A percentile compares a stretch with the other conserved stretches of the same genome.
These are phyloP conservation scores for Euphrasia arctica DNA, from an alignment of 305 asterid genomes.

Conservation along the genomic window DNA sequence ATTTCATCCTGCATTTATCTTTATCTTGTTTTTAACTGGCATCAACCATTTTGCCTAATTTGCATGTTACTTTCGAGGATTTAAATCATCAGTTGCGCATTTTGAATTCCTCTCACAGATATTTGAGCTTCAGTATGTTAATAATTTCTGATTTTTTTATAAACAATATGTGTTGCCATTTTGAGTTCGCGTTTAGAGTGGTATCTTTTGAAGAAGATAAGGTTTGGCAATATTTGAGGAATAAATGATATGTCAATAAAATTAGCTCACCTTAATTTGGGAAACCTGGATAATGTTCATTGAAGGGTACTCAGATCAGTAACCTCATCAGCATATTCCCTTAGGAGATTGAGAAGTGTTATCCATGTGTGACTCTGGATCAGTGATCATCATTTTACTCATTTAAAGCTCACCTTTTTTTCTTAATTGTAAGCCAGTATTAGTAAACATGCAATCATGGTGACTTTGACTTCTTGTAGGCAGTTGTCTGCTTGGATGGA, in stretches of 20 bases:
- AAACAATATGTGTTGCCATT: slow-evolving; percentile 20
- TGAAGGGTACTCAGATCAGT: slow-evolving; percentile 13
- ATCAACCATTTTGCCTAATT: slow-evolving; percentile 20
- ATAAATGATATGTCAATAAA: slow-evolving; percentile 14
- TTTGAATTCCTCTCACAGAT: slow-evolving; percentile 13
- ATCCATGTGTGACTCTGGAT: not conserved
- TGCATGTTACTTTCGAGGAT: slow-evolving; percentile 8
- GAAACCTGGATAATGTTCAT: slow-evolving; percentile 20
- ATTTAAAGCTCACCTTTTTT: not conserved
- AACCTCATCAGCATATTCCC: slow-evolving; percentile 6
- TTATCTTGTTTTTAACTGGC: slow-evolving; percentile 7
- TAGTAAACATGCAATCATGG: slow-evolving; percentile 31
- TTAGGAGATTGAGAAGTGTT: not conserved
- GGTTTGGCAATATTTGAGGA: slow-evolving; percentile 18
- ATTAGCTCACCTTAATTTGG: slow-evolving; percentile 16
- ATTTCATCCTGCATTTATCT: slow-evolving; percentile 2
- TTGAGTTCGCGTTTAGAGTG: slow-evolving; percentile 17
- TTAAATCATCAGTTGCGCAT: slow-evolving; percentile 8
- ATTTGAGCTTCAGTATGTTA: slow-evolving; percentile 13
- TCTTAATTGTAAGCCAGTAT: slow-evolving; percentile 6
- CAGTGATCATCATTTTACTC: slow-evolving; percentile 5
- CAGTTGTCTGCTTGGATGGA: slow-evolving; percentile 97
- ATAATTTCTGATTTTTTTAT: slow-evolving; percentile 2
- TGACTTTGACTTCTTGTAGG: slow-evolving; percentile 58
- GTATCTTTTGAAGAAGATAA: slow-evolving; percentile 8